These are phyloP conservation scores for Trypanosoma rangeli DNA, from an alignment of 208 protist genomes.

Conservation along the genomic window DNA sequence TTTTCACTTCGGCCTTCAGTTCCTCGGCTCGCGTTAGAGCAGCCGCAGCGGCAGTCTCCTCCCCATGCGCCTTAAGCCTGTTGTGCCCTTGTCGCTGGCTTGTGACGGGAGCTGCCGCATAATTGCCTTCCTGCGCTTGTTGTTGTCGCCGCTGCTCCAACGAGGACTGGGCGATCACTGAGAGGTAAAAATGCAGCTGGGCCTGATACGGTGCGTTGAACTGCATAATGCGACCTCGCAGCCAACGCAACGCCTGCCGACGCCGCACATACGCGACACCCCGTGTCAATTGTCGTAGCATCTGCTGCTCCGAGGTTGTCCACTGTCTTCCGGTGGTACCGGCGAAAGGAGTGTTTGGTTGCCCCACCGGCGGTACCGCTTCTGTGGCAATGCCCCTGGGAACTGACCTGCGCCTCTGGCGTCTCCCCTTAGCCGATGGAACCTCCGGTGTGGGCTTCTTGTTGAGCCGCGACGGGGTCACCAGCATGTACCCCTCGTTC, in stretches of 20 bases:
- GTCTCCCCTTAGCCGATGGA: neutral
- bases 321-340: slow-evolving; percentile 28
- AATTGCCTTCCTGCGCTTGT: slow-evolving; percentile 2
- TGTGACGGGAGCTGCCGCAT: neutral
- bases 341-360: slow-evolving; percentile 17
- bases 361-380: slow-evolving; percentile 5
- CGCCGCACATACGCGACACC: slow-evolving; percentile 60
- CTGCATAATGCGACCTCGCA: slow-evolving; percentile 60
- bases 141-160: slow-evolving; percentile 20
- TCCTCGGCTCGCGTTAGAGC: slow-evolving; percentile 3
- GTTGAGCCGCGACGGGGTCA: slow-evolving; percentile 7
- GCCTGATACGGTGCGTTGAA: slow-evolving; percentile 62
- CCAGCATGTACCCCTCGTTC: slow-evolving; percentile 27
- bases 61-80: no score
- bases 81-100: neutral
- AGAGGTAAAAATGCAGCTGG: slow-evolving; percentile 57
- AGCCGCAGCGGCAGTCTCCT: neutral
- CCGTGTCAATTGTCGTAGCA: slow-evolving; percentile 73
- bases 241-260: slow-evolving; percentile 41
- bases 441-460: slow-evolving; percentile 5
- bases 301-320: slow-evolving; percentile 60
- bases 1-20: neutral
- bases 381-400: slow-evolving; percentile 10
- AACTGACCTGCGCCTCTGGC: slow-evolving; percentile 8
- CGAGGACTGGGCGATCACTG: slow-evolving; percentile 30